Base-by-base conservation (phyloP, 345 rosid genomes). In the Hibiscus tridactylites region DNA sequence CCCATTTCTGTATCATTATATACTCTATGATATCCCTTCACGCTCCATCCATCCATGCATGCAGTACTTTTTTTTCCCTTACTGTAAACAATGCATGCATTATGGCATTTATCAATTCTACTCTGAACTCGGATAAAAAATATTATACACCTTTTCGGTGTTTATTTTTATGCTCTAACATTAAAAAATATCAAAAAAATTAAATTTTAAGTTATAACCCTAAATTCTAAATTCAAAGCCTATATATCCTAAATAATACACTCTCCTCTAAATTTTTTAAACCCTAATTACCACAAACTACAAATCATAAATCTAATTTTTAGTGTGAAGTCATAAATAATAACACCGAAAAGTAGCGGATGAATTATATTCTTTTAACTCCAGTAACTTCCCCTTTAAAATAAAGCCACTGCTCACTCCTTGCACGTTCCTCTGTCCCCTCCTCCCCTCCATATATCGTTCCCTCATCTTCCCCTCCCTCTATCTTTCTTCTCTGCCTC, bases 371-470 rank as follows among this genome's bases (percentile, higher is more conserved):
- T 29, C 31, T 29, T 29, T 29, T 35, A 39, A 39, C 9, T 37
- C 42, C 9, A 37, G 42, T 6, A 37, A 39, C 47, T 42, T 13
- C 19, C 54, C 19, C 13, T n/a, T 21, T 12, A n/a, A 37, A 31
- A 70, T 11, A 37, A 19, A 54, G 47, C 44, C 78, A 33, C 71
- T 74, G 79, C 75, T 37, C 80, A 70, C 81, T 75, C 71, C 29
- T 59, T 72, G 74, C 85, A 82, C 79, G 76, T 82, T 79, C 74
- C 65, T 35, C 65, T 83, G 80, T 72, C 35, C 71, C 79, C 76
- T 53, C 72, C 61, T 70, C 44, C 6, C 16, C 37, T 76, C 78
- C 68, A 31, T 72, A 75, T 58, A 69, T 16, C 61, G 37, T 44
- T 37, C 53, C 29, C 4, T 54, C 10, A 7, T 54, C 59, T 54